Percentiles rank a stretch among this genome's conserved stretches.
Evolutionary conservation across 2,329 filamentous ascomycete species (phyloP).

Genomic region (Didymella pomorum): DNA sequence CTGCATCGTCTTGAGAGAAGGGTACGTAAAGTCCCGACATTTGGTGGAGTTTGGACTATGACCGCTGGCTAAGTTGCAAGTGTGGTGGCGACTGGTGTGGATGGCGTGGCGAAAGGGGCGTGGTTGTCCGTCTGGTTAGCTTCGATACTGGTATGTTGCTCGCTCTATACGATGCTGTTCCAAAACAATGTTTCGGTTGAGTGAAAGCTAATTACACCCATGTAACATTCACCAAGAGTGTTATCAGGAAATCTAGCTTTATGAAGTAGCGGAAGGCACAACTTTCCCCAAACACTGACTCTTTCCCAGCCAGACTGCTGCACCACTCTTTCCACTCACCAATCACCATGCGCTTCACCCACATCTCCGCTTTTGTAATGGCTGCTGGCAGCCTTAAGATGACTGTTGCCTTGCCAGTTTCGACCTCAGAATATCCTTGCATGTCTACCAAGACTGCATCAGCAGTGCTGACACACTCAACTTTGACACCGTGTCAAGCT

Average conservation of each 20-base stretch:
- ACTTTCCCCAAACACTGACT: neutral
- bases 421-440: neutral
- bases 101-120: neutral
- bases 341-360: constrained; percentile 1
- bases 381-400: constrained; percentile 1
- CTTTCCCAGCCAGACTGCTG: neutral
- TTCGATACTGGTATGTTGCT: neutral
- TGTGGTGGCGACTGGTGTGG: neutral
- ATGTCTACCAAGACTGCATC: neutral
- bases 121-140: neutral
- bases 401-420: neutral
- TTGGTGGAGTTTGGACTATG: too few species aligned
- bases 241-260: neutral
- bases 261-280: neutral
- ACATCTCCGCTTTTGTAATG: neutral
- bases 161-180: neutral
- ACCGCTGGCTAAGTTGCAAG: neutral
- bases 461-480: neutral
- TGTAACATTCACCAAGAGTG: neutral
- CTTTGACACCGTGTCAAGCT: neutral
- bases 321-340: neutral
- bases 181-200: neutral
- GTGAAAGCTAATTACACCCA: too few species aligned
- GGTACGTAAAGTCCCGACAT: too few species aligned
- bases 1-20: too few species aligned